Evolutionary conservation across 371 early-diverging fungal species (phyloP), one percentile per base, ranked within the genome.

Genomic region (Mucor saturninus): DNA sequence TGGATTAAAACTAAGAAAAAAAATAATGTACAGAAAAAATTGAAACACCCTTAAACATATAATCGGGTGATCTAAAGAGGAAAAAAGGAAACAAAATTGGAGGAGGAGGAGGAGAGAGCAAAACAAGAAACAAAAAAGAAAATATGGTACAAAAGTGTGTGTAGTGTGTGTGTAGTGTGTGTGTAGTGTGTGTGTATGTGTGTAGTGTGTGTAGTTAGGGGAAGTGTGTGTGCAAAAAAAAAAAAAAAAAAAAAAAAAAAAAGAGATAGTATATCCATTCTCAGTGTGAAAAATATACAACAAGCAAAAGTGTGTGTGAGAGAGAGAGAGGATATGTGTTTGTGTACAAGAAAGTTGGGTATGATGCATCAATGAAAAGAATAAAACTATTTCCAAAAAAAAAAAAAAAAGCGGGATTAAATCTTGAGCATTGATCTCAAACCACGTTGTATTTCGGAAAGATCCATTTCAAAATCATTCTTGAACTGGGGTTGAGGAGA

Each of bases 371-470:
- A 28, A 10, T 37, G 21, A 21, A 21, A 45, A 56, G 56, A 15
- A 42, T 56, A 45, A 40, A 40, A 43, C 5, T 43, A 14, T 43
- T n/a, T 21, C 21, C 21, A 21, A 21, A 21, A 21, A 21, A 43
- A 48, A 48, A 48, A 48, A 48, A 48, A 59, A 49, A 37, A 30
- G 50, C 55, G 54, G 43, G 49, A 50, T 61, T 70, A 73, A 29
- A 80, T 72, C 59, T 76, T 80, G 31, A 80, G 65, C 74, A 80
- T 74, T 21, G 76, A 75, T 46, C 78, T 60, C 13, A 80, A 50
- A 10, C 68, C 73, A 46, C 72, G 74, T 42, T 80, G 81, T 5
- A 80, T 80, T 62, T 80, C 74, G 15, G 80, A 75, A 26, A 80
- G 52, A 54, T 75, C 64, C 0, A 31, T 53, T n/a, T 71, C 64